phyloP scores from a whole-genome alignment of 768 basidiomycete genomes.

The Trametes cubensis region DNA sequence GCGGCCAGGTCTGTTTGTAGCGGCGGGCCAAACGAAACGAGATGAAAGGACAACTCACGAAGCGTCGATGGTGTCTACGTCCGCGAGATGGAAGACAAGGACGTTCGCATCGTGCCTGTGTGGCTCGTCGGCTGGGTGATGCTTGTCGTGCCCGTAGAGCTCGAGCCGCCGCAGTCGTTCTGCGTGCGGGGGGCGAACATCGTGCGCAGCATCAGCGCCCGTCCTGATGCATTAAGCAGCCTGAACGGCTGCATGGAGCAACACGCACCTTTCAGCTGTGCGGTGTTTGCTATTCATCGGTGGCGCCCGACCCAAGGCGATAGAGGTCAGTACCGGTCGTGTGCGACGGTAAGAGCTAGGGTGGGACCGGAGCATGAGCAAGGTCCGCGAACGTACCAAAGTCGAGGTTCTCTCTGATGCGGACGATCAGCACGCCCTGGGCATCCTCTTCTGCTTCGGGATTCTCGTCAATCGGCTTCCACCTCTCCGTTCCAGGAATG shows the following conservation, averaged over 20 bases:
- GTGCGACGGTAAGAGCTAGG: background rate
- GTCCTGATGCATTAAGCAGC: slow-evolving; percentile 4
- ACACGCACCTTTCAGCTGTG: slow-evolving; percentile 80
- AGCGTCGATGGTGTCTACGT: slow-evolving; percentile 89
- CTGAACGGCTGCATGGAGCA: background rate
- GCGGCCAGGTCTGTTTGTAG: background rate
- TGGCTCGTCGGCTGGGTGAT: slow-evolving; percentile 90
- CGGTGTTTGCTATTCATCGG: slow-evolving; percentile 74
- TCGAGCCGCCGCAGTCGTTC: slow-evolving; percentile 85
- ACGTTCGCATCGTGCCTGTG: slow-evolving; percentile 71
- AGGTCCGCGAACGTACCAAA: slow-evolving; percentile 62
- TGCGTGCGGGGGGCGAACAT: slow-evolving; percentile 29
- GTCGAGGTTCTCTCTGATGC: slow-evolving; percentile 88
- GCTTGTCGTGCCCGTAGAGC: slow-evolving; percentile 76
- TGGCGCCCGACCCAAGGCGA: background rate
- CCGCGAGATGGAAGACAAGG: slow-evolving; percentile 91
- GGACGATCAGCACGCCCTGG: slow-evolving; percentile 82
- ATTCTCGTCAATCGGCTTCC: slow-evolving; percentile 89
- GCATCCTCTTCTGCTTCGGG: slow-evolving; percentile 81
- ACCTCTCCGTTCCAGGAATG: slow-evolving; percentile 84
- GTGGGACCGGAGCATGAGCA: background rate
- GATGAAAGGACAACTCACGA: slow-evolving; percentile 56
- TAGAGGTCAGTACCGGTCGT: background rate
- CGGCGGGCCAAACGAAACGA: background rate
- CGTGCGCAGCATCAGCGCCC: slow-evolving; percentile 14